Base-by-base conservation (phyloP, 805 yeast genomes). In the Saccharomycopsis fermentans region DNA sequence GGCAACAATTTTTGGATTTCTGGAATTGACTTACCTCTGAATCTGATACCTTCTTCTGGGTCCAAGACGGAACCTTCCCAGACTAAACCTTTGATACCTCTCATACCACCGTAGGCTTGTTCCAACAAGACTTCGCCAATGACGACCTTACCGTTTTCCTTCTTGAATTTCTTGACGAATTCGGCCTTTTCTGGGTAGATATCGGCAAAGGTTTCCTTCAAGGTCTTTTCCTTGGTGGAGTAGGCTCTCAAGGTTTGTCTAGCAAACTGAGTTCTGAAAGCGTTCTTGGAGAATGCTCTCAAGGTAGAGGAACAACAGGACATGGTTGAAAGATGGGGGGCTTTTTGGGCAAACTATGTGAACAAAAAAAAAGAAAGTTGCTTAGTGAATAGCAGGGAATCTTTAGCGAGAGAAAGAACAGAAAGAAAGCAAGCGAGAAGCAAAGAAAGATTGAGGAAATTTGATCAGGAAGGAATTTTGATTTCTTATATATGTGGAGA, bases 121-220 rank as follows among this genome's bases (percentile, higher is more conserved):
- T 83, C 89, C 62, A 87, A 76, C 59, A 77, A 72, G 63, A 86
- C 86, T 73, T 86, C 89, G 65, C 90, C 92, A 64, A 92, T 90
- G 32, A 92, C 77, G 55, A 77, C 73, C 59, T 84, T 80, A 68
- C 98, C 99, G 74, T 92, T 81, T 69, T 90, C 95, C 73, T 88
- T 80, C 76, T 92, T 90, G 74, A 92, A 84, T 68, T 84, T 71
- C 66, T 76, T 71, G 75, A 94, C 86, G 78, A 90, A 89, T 74
- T 90, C 97, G 67, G 87, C 87, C 79, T 88, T 88, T 69, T 81
- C 90, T 65, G 98, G 98, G 72, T 91, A 82, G 65, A 89, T 79
- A 71, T 89, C 96, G 59, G 90, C 95, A 71, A 94, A 91, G 72
- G 96, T 85, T 76, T 94, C 96, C 76, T 94, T 94, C 68, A 94